Base-by-base conservation (phyloP, 1,284 basidiomycete genomes). In the Austropuccinia psidii region DNA sequence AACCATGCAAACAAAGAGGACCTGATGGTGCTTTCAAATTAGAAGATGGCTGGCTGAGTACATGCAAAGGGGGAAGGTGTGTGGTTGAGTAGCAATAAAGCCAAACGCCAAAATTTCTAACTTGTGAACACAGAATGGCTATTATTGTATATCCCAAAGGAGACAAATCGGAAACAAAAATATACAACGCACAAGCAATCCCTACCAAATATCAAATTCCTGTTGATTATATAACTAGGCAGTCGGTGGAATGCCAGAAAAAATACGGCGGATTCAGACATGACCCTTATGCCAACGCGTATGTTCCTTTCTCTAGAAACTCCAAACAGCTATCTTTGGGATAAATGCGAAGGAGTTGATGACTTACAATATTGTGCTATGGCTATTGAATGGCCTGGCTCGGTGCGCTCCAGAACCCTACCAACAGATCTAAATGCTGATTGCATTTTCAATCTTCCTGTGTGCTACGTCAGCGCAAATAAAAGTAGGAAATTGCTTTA, bases 1-100 rank as follows among this genome's bases (percentile, higher is more conserved):
- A 57, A 57, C 31, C 31, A 41, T 69, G 66, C 39, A 33, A 57
- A 4, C 21, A 57, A 33, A 41, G 54, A 55, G 66, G 66, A 19
- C 66, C 66, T 45, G 54, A 69, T 69, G 66, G 66, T 8, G 66
- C 66, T n/a, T 55, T 69, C 33, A 69, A 55, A 17, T 39, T 55
- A 45, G 66, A 69, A 41, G 66, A 69, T 31, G 66, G 66, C 9
- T 69, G 66, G 66, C 39, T 69, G 39, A 69, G 66, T 35, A 41
- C 43, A 29, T 69, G 66, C 29, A 69, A 69, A 45, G 54, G 57
- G 4, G 66, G 66, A 54, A 45, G 37, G 66, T 69, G 47, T 37
- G 66, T 58, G 15, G 17, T 24, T 6, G 15, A 55, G 2, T 17
- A 55, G n/a, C 6, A 17, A n/a, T n/a, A n/a, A n/a, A n/a, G n/a